phyloP scores from a whole-genome alignment of 2,329 filamentous ascomycete genomes.

The Aspergillus ochraceus region DNA sequence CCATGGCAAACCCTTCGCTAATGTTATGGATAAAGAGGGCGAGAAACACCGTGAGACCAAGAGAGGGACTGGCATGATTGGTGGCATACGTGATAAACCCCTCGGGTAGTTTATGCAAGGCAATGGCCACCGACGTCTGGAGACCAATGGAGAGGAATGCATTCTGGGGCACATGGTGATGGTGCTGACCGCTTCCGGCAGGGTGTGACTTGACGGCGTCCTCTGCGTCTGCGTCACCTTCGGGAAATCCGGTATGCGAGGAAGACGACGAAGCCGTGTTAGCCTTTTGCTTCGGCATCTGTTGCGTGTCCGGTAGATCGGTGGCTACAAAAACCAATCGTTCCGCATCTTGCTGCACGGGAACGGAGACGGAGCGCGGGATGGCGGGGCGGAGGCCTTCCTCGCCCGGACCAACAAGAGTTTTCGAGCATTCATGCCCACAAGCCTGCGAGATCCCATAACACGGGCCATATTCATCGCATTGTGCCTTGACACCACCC shows the following conservation, averaged over 20 bases:
- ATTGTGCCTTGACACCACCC: slow-evolving; percentile 49
- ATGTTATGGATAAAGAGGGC: slow-evolving; percentile 98
- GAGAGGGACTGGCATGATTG: slow-evolving; percentile 86
- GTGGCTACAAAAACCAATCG: slow-evolving; percentile 1
- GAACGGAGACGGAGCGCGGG: slow-evolving; percentile 17
- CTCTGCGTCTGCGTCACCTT: background rate
- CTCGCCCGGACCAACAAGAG: slow-evolving; percentile 28
- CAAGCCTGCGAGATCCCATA: slow-evolving; percentile 63
- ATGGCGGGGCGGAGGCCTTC: slow-evolving; percentile 12
- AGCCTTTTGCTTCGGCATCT: background rate
- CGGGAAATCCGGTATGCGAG: slow-evolving; percentile 9
- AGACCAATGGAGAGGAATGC: slow-evolving; percentile 93
- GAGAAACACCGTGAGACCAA: slow-evolving; percentile 91
- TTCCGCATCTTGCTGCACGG: slow-evolving; percentile 16
- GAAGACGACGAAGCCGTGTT: slow-evolving; percentile 11
- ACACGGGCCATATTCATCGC: slow-evolving; percentile 60
- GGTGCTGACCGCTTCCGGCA: slow-evolving; percentile 57
- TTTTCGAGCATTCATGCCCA: slow-evolving; percentile 60
- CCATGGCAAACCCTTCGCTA: slow-evolving; percentile 93
- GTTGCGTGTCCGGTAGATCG: background rate
- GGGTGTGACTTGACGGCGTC: slow-evolving; percentile 6
- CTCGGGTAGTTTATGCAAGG: slow-evolving; percentile 91
- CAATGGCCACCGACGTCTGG: slow-evolving; percentile 92
- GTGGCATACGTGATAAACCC: slow-evolving; percentile 90
- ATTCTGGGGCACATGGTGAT: slow-evolving; percentile 94